These are phyloP conservation scores for Boletus sensibilis DNA, from an alignment of 768 basidiomycete species.

Conservation along the genomic window DNA sequence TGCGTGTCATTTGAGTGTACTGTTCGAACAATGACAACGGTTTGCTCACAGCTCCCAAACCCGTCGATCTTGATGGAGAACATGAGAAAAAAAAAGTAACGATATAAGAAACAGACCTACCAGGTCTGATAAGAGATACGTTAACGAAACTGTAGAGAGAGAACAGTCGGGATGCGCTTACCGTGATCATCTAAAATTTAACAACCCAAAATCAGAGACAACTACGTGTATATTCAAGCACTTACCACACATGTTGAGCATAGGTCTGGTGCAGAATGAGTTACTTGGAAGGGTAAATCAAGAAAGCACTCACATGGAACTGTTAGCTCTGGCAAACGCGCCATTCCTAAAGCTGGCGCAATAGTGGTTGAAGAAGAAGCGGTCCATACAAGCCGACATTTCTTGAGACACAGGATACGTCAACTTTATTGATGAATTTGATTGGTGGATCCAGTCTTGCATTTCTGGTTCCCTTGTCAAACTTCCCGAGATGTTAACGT, in stretches of 20 bases:
- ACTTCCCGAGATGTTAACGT: slow-evolving; percentile 34
- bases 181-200: slow-evolving; percentile 71
- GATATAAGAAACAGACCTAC: slow-evolving; percentile 32
- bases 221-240: neutral
- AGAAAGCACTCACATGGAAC: slow-evolving; percentile 66
- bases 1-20: slow-evolving; percentile 23
- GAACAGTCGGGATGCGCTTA: slow-evolving; percentile 31
- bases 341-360: slow-evolving; percentile 83
- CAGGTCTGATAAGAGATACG: slow-evolving; percentile 38
- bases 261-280: slow-evolving; percentile 53
- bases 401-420: slow-evolving; percentile 62
- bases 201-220: neutral
- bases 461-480: slow-evolving; percentile 85
- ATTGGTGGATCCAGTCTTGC: slow-evolving; percentile 75
- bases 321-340: slow-evolving; percentile 88
- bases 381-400: slow-evolving; percentile 73
- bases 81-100: neutral
- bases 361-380: slow-evolving; percentile 91
- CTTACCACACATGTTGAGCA: slow-evolving; percentile 85
- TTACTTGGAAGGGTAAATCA: neutral
- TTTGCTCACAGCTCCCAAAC: slow-evolving; percentile 72
- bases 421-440: slow-evolving; percentile 60
- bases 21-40: neutral
- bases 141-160: slow-evolving; percentile 7
- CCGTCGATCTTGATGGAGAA: slow-evolving; percentile 62